Evolutionary conservation across 805 yeast genomes (phyloP), one percentile per base, ranked within the genome.

Genomic region (Metschnikowia corniflorae): DNA sequence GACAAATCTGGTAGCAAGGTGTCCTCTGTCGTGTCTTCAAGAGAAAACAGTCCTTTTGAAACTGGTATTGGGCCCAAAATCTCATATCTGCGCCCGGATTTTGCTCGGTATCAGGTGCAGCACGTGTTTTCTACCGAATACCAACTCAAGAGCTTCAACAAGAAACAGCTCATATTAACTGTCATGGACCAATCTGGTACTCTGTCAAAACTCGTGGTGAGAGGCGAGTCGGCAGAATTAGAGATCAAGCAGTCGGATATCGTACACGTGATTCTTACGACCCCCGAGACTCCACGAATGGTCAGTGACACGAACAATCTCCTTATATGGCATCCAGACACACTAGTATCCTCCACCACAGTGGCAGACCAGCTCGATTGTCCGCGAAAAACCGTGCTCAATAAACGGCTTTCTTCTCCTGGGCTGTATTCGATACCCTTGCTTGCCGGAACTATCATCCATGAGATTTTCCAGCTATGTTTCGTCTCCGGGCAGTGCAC

Each of bases 311-410:
- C 70, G 22, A 71, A 71, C 20, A 78, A 82, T 47, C 55, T 88
- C n/a, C 58, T 89, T 19, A 71, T 91, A 15, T 73, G 93, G 73
- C 76, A 84, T 46, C 98, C 98, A 0, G 97, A 93, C 54, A 61
- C 77, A 4, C 60, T 93, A 9, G 61, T 91, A 0, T 77, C 96
- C 0, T 88, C 96, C 2, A 93, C 97, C 0, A 64, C 81, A 4
- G 75, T 88, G 1, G 82, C 96, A 1, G 83, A 83, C 27, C 81
- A 91, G 2, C 63, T 86, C 20, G 70, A 65, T 14, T 93, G 98
- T 54, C 66, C 77, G 20, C 65, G 98, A 37, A 75, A 80, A 40
- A 77, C 91, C 0, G 79, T 86, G 0, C 57, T 91, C 4, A 63
- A 67, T 21, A 67, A 72, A 19, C 64, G 80, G 29, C 65, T 84